These are phyloP conservation scores for Ambispora gerdemannii DNA, from an alignment of 192 early-diverging fungal genomes.

Conservation along the genomic window DNA sequence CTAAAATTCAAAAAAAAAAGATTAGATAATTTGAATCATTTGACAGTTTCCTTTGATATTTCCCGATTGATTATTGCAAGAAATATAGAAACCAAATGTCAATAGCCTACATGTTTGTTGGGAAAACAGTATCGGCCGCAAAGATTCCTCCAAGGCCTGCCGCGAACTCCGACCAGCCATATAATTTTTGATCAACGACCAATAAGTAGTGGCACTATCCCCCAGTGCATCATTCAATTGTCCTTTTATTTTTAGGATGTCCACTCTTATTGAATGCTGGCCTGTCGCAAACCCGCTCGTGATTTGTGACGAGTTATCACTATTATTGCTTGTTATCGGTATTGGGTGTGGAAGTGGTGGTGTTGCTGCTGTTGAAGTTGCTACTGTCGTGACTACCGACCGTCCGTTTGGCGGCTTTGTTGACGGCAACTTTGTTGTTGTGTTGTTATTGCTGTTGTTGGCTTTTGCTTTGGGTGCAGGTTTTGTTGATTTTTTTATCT, in stretches of 20 bases:
- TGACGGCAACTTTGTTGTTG: too few relatives aligned
- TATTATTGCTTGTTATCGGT: too few relatives aligned
- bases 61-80: neutral
- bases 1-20: neutral
- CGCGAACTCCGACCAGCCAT: neutral
- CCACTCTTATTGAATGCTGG: too few relatives aligned
- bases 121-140: neutral
- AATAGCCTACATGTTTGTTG: neutral
- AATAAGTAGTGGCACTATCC: neutral
- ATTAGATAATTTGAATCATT: neutral
- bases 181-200: neutral
- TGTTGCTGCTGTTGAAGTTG: too few relatives aligned
- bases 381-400: too few relatives aligned
- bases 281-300: too few relatives aligned
- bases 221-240: neutral
- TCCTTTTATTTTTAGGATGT: neutral
- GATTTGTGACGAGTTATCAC: too few relatives aligned
- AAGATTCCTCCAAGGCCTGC: neutral
- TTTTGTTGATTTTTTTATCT: too few relatives aligned
- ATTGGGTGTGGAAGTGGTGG: too few relatives aligned
- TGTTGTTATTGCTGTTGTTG: too few relatives aligned
- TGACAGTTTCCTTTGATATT: neutral
- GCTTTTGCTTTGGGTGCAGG: too few relatives aligned
- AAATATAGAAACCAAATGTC: neutral
- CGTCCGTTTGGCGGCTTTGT: too few relatives aligned